These are phyloP conservation scores for Corynascus novoguineensis DNA, from an alignment of 495 filamentous ascomycete species.

Conservation along the genomic window DNA sequence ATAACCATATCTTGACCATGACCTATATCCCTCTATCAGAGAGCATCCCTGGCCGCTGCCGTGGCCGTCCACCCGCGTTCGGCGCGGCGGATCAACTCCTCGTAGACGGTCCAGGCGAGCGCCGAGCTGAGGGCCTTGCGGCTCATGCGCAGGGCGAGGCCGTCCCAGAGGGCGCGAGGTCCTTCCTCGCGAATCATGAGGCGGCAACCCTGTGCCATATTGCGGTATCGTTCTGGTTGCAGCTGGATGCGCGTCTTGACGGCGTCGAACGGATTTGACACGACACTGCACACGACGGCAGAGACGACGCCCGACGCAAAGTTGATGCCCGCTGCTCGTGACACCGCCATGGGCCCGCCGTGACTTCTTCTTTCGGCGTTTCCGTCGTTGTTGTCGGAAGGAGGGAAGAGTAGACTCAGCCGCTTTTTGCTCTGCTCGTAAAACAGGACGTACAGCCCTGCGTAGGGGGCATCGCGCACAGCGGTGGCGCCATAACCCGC, in stretches of 20 bases:
- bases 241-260: slow-evolving; percentile 94
- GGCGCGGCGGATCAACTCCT: slow-evolving; percentile 77
- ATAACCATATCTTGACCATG: background rate
- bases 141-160: slow-evolving; percentile 78
- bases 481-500: slow-evolving; percentile 91
- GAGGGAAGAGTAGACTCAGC: slow-evolving; percentile 42
- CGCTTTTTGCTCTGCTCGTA: slow-evolving; percentile 83
- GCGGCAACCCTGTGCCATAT: slow-evolving; percentile 70
- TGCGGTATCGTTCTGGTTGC: slow-evolving; percentile 74
- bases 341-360: slow-evolving; percentile 8
- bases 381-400: background rate
- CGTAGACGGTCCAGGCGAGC: slow-evolving; percentile 93
- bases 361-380: background rate
- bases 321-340: slow-evolving; percentile 67
- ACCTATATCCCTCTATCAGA: slow-evolving; percentile 1
- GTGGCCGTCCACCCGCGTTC: slow-evolving; percentile 53
- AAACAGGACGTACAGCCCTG: slow-evolving; percentile 87
- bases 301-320: slow-evolving; percentile 72
- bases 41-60: slow-evolving; percentile 6
- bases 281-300: slow-evolving; percentile 68
- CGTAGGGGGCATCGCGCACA: slow-evolving; percentile 89
- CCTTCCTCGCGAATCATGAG: slow-evolving; percentile 82
- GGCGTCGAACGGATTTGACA: slow-evolving; percentile 94
- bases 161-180: slow-evolving; percentile 73
- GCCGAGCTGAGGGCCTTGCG: slow-evolving; percentile 89